Conservation (phyloP, 2,329 filamentous ascomycete genomes). For the Chalaropsis ovoidea region DNA sequence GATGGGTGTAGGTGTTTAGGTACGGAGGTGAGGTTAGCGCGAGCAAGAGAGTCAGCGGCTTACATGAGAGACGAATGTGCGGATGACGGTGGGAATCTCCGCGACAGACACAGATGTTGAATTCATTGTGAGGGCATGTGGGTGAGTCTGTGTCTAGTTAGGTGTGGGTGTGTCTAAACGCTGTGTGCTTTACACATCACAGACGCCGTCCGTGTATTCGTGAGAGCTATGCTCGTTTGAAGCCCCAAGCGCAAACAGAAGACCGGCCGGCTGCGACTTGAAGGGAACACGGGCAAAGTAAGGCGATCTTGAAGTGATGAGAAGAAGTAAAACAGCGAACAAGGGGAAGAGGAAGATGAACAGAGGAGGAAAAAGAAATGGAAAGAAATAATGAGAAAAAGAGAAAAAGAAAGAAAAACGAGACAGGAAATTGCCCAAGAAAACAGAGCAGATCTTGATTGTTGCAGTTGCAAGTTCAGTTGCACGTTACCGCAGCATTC, state of each 20-base stretch:
- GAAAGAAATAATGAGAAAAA: constrained; percentile 2
- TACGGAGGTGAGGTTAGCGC: not conserved
- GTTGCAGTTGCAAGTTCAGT: not conserved
- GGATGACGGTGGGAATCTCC: constrained; percentile 77
- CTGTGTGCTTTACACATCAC: not conserved
- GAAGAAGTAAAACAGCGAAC: not conserved
- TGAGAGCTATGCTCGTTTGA: constrained; percentile 1
- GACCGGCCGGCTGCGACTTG: not conserved
- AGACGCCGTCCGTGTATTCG: not conserved
- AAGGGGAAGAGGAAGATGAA: not conserved
- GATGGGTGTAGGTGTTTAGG: not conserved
- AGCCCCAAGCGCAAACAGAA: constrained; percentile 8
- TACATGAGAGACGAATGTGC: constrained; percentile 80
- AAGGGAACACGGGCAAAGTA: not conserved
- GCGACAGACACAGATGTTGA: constrained; percentile 73
- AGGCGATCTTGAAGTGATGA: not conserved
- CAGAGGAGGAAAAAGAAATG: not conserved
- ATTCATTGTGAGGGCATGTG: constrained; percentile 37
- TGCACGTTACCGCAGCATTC: not conserved
- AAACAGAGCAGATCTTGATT: constrained; percentile 12
- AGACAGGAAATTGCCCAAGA: not conserved
- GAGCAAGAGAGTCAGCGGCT: constrained; percentile 29
- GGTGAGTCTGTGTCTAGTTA: not conserved
- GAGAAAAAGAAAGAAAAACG: not conserved
- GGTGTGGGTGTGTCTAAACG: not conserved